phyloP scores from a whole-genome alignment of 1,284 basidiomycete genomes.

The Cryptococcus sp. region DNA sequence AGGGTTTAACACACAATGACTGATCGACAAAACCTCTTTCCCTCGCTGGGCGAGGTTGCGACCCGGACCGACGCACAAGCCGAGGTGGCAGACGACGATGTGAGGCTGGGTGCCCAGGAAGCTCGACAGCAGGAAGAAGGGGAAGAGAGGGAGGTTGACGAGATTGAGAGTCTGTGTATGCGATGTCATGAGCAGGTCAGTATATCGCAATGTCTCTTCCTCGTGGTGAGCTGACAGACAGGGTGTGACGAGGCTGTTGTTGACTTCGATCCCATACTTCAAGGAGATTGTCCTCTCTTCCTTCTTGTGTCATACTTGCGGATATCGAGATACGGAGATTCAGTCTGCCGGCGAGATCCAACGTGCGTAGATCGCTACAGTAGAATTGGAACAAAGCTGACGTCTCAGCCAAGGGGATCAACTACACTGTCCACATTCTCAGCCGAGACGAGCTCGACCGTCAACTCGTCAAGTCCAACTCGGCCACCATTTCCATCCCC shows the following conservation, averaged over 20 bases:
- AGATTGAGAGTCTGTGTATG: constrained; percentile 93
- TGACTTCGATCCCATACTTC: constrained; percentile 96
- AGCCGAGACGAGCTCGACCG: constrained; percentile 76
- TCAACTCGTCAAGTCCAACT: constrained; percentile 86
- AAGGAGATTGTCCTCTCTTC: constrained; percentile 93
- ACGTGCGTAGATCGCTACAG: constrained; percentile 53
- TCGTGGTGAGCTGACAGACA: constrained; percentile 38
- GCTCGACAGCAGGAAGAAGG: constrained; percentile 25
- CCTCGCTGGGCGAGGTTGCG: constrained; percentile 42
- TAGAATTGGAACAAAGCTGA: neutral
- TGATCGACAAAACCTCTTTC: constrained; percentile 38
- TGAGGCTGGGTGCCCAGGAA: constrained; percentile 7
- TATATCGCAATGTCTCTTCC: constrained; percentile 1
- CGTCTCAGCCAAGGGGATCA: constrained; percentile 48
- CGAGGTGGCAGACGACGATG: constrained; percentile 22
- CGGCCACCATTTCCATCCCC: constrained; percentile 75
- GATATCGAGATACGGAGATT: constrained; percentile 85
- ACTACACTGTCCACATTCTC: constrained; percentile 77
- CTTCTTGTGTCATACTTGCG: constrained; percentile 92
- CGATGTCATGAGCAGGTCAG: constrained; percentile 79
- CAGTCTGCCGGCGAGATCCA: constrained; percentile 85
- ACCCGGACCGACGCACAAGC: constrained; percentile 31
- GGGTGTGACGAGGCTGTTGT: constrained; percentile 84
- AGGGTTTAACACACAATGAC: constrained; percentile 6
- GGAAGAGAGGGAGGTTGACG: constrained; percentile 61